phyloP scores from a whole-genome alignment of 2,329 filamentous ascomycete species.

The Seiridium cupressi region DNA sequence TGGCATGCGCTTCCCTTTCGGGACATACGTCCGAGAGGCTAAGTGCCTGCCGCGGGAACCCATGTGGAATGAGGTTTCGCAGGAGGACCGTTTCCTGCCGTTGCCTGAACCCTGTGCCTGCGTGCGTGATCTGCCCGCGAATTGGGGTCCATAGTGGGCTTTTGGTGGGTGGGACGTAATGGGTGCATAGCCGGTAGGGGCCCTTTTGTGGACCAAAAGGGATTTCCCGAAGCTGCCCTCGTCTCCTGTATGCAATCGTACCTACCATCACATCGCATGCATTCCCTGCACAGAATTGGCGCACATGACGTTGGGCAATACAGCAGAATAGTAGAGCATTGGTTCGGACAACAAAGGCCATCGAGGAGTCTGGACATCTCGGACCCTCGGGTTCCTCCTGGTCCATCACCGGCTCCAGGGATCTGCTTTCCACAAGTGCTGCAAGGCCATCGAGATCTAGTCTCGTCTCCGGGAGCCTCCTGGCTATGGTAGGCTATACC shows the following conservation, averaged over 20 bases:
- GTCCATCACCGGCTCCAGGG: too few species aligned
- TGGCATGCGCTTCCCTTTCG: background rate
- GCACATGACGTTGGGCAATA: background rate
- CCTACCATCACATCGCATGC: background rate
- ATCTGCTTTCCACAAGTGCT: too few species aligned
- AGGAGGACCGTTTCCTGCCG: background rate
- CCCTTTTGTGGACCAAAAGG: background rate
- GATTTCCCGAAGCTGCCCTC: background rate
- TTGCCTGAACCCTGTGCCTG: background rate
- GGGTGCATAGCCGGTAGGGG: background rate
- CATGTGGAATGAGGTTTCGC: background rate
- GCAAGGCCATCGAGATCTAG: too few species aligned
- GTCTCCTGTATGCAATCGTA: too few species aligned
- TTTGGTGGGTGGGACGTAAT: background rate
- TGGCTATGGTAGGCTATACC: too few species aligned
- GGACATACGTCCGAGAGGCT: constrained; percentile 3
- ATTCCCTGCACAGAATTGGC: background rate
- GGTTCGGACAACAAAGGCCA: too few species aligned
- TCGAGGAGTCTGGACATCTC: too few species aligned
- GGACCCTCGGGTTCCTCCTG: too few species aligned
- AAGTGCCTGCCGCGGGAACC: constrained; percentile 1
- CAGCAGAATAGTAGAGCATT: too few species aligned
- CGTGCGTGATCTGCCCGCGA: constrained; percentile 2
- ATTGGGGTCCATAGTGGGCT: background rate
- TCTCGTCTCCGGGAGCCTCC: too few species aligned